These are phyloP conservation scores for Botryotinia convoluta DNA, from an alignment of 2,329 filamentous ascomycete genomes.

Conservation along the genomic window DNA sequence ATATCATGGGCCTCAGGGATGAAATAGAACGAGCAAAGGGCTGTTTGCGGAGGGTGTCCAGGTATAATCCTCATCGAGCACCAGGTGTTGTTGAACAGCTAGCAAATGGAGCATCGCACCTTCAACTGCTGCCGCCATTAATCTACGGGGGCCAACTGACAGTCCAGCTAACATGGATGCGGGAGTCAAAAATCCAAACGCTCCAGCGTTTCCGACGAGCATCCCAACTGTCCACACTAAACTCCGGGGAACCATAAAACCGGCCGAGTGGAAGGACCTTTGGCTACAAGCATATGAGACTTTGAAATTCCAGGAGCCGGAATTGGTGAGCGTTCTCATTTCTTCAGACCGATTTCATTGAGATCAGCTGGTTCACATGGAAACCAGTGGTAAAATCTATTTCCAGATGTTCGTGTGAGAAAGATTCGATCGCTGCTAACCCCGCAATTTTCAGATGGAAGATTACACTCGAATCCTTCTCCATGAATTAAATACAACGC, in stretches of 20 bases:
- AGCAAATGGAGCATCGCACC: background rate
- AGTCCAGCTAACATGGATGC: background rate
- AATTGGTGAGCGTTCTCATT: background rate
- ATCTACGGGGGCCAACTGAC: accelerated
- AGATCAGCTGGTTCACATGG: background rate
- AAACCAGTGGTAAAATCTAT: background rate
- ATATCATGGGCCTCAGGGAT: background rate
- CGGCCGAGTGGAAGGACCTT: background rate
- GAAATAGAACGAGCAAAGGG: background rate
- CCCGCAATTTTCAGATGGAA: background rate
- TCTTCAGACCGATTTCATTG: background rate
- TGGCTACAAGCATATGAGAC: background rate
- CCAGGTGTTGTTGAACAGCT: background rate
- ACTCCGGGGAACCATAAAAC: accelerated
- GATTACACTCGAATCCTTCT: background rate
- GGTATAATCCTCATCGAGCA: background rate
- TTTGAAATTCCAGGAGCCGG: background rate
- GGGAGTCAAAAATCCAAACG: background rate
- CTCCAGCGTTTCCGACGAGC: background rate
- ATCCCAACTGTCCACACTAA: background rate
- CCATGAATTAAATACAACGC: background rate
- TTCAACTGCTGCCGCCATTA: background rate
- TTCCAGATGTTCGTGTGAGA: background rate
- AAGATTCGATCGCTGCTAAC: background rate
- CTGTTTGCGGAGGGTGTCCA: background rate